Base-by-base conservation (phyloP, 2,329 filamentous ascomycete species). In the Beauveria sp. region DNA sequence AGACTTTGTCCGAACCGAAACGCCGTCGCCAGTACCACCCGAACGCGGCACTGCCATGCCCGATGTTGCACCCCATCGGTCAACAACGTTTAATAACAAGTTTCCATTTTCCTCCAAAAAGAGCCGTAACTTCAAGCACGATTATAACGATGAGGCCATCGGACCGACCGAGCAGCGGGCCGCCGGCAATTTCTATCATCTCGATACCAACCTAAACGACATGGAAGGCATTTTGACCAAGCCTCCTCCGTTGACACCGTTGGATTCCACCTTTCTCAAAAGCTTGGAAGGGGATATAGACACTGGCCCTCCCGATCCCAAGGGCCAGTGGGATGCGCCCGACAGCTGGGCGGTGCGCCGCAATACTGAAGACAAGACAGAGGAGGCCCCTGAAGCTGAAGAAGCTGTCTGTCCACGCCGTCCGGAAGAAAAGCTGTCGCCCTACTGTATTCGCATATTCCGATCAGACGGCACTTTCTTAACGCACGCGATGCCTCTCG, bases 281-380 rank as follows among this genome's bases (percentile, higher is more conserved):
- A 73, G 72, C 20, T 65, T 76, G 30, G 79, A 82, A 42, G 71
- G 74, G 30, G 79, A 83, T 26, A 74, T 71, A 26, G 63, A 68
- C 30, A 73, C 73, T 20, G 67, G 68, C 34, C 62, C 69, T 20
- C 56, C 49, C n/a, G 72, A 73, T 2, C 75, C 76, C 3, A 78
- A 79, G 60, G 86, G 87, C 1, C 85, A 85, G 3, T 99, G 93
- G 93, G 90, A 96, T 72, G 93, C 93, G 3, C 93, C 95, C 1
- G 93, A 98, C 73, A 97, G 93, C 72, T 99, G 95, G 95, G 92
- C 90, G 56, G 93, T 98, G 28, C 90, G 90, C 67, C 87, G 86
- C 63, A 81, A 81, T 50, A 84, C 83, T 8, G 87, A 91, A 66
- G 88, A 91, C 60, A 82, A 82, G 64, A 78, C 81, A n/a, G 70